Conservation (phyloP, 352 stramenopile species). For the Phytophthora pluvialis region DNA sequence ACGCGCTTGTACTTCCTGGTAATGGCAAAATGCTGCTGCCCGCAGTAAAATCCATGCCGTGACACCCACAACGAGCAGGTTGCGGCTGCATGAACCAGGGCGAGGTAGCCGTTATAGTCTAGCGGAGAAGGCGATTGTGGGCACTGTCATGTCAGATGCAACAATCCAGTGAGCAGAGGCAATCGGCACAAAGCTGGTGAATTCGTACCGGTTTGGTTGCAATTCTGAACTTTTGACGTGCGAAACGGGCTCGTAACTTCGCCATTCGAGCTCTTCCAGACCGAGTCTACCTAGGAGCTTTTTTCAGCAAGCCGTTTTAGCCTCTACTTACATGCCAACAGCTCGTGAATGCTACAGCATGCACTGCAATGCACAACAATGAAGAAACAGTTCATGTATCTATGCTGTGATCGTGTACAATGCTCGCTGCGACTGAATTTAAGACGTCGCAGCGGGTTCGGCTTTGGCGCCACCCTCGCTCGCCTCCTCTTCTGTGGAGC, state of each 20-base stretch:
- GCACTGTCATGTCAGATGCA: background rate
- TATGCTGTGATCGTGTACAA: constrained; percentile 21
- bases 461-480: background rate
- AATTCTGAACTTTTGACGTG: constrained; percentile 6
- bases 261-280: background rate
- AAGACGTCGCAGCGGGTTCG: constrained; percentile 1
- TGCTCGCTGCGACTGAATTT: constrained; percentile 5
- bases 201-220: background rate
- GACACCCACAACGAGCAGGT: no score
- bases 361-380: background rate
- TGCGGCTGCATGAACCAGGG: no score
- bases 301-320: no score
- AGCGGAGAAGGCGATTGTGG: no score
- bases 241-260: background rate
- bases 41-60: no score
- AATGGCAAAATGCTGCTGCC: no score
- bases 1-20: no score
- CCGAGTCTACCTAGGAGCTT: no score
- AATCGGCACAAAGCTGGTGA: no score
- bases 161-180: constrained; percentile 11
- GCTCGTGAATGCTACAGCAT: no score
- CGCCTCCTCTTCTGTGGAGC: constrained; percentile 29
- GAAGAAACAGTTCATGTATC: constrained; percentile 12
- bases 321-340: no score
- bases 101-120: no score